Evolutionary conservation across 345 rosid genomes (phyloP), one percentile per base, ranked within the genome.

Genomic region (Melaleuca quinquenervia): DNA sequence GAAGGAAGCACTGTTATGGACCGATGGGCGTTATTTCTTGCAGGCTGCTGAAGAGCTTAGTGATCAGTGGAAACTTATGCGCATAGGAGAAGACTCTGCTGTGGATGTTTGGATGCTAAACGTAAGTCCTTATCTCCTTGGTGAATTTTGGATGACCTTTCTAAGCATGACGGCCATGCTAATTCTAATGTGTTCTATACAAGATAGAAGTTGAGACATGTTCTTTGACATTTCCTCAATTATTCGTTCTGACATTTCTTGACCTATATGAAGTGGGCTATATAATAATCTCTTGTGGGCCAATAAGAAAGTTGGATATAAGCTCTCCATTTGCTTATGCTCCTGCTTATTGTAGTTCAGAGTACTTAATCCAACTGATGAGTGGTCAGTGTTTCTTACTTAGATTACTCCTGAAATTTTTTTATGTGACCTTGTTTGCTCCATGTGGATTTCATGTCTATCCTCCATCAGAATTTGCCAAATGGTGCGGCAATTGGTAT

Each of bases 11-110:
- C 91, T 92, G 54, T 84, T 96, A 32, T 97, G 99, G 99, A 97
- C 99, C 9, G 99, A 97, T 86, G 99, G 98, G 5, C 91, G 99
- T 7, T 97, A 97, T 90, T 97, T 95, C 87, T 87, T 96, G 90
- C 99, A 97, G 93, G 99, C 99, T 84, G 83, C 85, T 6, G 92
- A 96, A 83, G 85, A 97, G 90, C 99, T 97, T 82, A 94, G 95
- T 70, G 90, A 91, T 56, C 93, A 94, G 48, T 97, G 99, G 99
- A 91, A 88, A 58, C 93, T 97, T 21, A 97, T 97, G 99, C 98
- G 99, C 50, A 90, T 95, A 50, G 98, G 96, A 86, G 99, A 96
- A 92, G 99, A 95, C 84, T 97, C 97, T 85, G 85, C 94, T 78
- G 91, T 96, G 20, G 98, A 96, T 74, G 86, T 88, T 55, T 96